Evolutionary conservation across 2,329 filamentous ascomycete species (phyloP).

Genomic region (Monosporascus sp.): DNA sequence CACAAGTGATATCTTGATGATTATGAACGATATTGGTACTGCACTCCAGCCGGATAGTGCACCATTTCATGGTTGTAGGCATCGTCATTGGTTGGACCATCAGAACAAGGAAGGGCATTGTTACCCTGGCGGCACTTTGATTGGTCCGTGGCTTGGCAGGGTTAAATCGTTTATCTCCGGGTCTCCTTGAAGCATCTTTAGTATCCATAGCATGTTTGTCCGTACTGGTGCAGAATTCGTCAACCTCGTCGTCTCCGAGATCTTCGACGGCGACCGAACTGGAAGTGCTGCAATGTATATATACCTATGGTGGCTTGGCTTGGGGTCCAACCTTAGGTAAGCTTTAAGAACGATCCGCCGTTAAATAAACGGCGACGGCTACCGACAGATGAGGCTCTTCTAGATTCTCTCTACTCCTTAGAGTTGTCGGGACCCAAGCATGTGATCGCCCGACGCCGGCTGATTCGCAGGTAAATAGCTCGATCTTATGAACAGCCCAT

Average conservation of each 20-base stretch:
- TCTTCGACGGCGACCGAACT: background rate
- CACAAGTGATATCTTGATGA: background rate
- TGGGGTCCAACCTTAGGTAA: too few relatives aligned
- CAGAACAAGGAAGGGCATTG: background rate
- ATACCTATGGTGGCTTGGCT: too few relatives aligned
- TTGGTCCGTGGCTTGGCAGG: background rate
- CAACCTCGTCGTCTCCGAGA: background rate
- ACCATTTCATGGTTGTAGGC: background rate
- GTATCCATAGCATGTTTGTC: background rate
- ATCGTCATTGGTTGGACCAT: background rate
- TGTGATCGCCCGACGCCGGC: background rate
- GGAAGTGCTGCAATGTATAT: too few relatives aligned
- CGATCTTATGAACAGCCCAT: background rate
- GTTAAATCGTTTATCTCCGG: background rate
- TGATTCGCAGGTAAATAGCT: background rate
- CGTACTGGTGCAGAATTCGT: background rate
- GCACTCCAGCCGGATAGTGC: background rate
- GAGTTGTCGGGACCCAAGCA: background rate
- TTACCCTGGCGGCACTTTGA: background rate
- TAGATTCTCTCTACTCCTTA: too few relatives aligned
- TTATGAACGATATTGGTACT: background rate
- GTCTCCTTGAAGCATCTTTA: background rate
- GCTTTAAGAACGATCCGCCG: too few relatives aligned
- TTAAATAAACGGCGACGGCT: too few relatives aligned
- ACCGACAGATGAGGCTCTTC: too few relatives aligned